A percentile compares a stretch with the other conserved stretches of the same genome.
Conservation (phyloP, 2,329 filamentous ascomycete species). For the Phoma herbarum region DNA sequence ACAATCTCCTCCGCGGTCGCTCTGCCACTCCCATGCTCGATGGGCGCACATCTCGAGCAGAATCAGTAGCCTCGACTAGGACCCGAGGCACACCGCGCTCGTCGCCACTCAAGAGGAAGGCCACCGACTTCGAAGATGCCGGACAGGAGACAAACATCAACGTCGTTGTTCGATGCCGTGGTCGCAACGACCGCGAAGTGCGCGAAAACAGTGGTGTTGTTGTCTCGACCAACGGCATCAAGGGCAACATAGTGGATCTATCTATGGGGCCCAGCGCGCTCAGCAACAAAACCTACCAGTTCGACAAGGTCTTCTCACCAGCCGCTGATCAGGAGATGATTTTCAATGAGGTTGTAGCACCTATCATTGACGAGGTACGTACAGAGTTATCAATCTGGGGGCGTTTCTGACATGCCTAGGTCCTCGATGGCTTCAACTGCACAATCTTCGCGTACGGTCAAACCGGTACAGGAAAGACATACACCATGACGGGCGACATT, state of each 20-base stretch:
- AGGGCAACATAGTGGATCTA: constrained; percentile 82
- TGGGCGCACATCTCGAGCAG: constrained; percentile 73
- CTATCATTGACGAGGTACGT: constrained; percentile 86
- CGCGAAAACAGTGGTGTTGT: constrained; percentile 95
- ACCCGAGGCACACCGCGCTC: constrained; percentile 48
- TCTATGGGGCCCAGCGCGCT: constrained; percentile 92
- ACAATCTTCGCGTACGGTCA: constrained; percentile 99
- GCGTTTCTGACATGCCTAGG: constrained; percentile 61
- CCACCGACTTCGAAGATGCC: constrained; percentile 80
- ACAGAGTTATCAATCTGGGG: neutral
- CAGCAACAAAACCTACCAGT: constrained; percentile 95
- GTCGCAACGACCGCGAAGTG: constrained; percentile 90
- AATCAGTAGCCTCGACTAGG: constrained; percentile 69
- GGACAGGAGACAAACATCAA: constrained; percentile 94
- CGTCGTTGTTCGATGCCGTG: constrained; percentile 93
- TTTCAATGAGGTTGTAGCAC: constrained; percentile 93
- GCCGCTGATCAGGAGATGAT: constrained; percentile 93
- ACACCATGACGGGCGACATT: constrained; percentile 99
- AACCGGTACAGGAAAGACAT: constrained; percentile 97
- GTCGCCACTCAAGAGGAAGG: constrained; percentile 78
- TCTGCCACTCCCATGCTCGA: constrained; percentile 57
- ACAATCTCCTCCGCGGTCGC: constrained; percentile 59
- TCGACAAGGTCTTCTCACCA: constrained; percentile 96
- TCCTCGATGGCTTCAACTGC: constrained; percentile 94
- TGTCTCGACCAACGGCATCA: constrained; percentile 85